These are phyloP conservation scores for Panicum virgatum DNA, from an alignment of 202 grass and related monocot genomes.

Conservation along the genomic window DNA sequence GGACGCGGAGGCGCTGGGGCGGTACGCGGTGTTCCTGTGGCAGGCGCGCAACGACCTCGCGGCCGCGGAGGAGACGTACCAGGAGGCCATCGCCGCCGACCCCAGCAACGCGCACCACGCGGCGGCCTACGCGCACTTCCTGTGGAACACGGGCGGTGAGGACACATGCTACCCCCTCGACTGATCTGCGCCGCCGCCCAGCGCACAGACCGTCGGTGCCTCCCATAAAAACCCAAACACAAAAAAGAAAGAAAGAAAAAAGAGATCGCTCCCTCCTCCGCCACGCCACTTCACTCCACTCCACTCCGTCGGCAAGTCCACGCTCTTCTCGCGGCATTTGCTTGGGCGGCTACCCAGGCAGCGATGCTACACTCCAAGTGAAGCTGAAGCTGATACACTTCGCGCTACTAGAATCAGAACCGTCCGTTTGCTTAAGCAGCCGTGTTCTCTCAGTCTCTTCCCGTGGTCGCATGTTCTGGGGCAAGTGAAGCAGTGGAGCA, in stretches of 20 bases:
- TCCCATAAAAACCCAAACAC: conserved; percentile 21
- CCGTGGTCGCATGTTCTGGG: not conserved
- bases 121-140: conserved; percentile 87
- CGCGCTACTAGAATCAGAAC: conserved; percentile 1
- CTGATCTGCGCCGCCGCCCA: conserved; percentile 21
- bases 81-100: conserved; percentile 72
- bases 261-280: not conserved
- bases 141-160: conserved; percentile 96
- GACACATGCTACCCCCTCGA: conserved; percentile 90
- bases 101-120: conserved; percentile 68
- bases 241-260: not conserved
- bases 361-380: not conserved
- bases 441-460: not conserved
- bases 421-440: conserved; percentile 24
- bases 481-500: conserved; percentile 10
- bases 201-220: not conserved
- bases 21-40: conserved; percentile 92
- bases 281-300: too few species aligned
- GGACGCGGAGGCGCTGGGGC: conserved; percentile 73
- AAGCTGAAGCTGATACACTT: conserved; percentile 30
- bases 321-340: conserved; percentile 13
- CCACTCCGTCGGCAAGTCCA: not conserved
- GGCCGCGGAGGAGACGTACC: conserved; percentile 73
- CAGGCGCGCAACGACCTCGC: conserved; percentile 66
- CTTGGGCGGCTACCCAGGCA: conserved; percentile 5